Conservation (phyloP, 768 basidiomycete species). For the Russula vinacea region DNA sequence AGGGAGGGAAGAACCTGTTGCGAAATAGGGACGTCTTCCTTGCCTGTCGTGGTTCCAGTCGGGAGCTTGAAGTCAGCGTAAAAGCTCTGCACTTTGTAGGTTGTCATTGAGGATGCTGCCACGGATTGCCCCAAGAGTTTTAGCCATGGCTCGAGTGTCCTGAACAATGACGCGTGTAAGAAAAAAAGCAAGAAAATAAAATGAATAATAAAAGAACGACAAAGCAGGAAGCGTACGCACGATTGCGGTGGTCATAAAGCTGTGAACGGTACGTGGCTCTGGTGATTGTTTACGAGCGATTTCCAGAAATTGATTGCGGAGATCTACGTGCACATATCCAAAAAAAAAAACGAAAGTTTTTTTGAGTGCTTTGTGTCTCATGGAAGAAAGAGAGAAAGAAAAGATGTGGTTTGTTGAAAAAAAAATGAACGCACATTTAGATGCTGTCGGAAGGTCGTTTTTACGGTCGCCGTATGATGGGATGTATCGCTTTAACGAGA, state of each 20-base stretch:
- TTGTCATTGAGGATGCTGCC: slow-evolving; percentile 9
- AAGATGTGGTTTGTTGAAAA: no score
- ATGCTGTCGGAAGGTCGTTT: slow-evolving; percentile 60
- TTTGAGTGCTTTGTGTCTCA: background rate
- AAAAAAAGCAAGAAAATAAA: background rate
- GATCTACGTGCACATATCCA: slow-evolving; percentile 18
- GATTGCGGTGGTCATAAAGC: slow-evolving; percentile 25
- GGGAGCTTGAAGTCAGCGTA: background rate
- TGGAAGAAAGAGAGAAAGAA: background rate
- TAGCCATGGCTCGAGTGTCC: slow-evolving; percentile 17
- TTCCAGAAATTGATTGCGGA: slow-evolving; percentile 24
- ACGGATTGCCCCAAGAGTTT: slow-evolving; percentile 5
- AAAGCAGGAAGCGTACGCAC: slow-evolving; percentile 6
- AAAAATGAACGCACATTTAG: slow-evolving; percentile 55
- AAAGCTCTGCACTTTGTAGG: slow-evolving; percentile 1
- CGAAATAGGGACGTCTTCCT: background rate
- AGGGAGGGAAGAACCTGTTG: background rate
- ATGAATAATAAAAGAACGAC: background rate
- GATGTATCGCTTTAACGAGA: slow-evolving; percentile 54
- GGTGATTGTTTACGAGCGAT: slow-evolving; percentile 24
- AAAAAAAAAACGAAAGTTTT: background rate
- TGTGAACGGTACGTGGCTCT: slow-evolving; percentile 20
- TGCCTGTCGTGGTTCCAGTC: background rate
- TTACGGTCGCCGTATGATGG: slow-evolving; percentile 65
- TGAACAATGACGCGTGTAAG: background rate